Evolutionary conservation across 805 yeast genomes (phyloP).

Genomic region (Zygoascus ofunaensis): DNA sequence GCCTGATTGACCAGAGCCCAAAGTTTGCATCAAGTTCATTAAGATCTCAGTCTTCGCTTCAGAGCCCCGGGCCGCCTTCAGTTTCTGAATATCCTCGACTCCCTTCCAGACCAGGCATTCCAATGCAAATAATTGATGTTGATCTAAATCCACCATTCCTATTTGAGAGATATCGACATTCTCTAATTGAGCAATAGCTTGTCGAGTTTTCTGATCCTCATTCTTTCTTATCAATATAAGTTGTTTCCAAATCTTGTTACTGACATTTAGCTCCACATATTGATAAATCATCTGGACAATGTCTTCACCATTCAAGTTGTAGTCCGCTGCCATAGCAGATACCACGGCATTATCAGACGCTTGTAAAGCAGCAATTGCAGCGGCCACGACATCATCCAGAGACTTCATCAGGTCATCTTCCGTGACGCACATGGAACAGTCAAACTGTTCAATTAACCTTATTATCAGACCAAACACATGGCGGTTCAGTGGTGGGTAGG

Average conservation of each 20-base stretch:
- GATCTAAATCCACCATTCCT: constrained; percentile 29
- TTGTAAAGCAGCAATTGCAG: constrained; percentile 30
- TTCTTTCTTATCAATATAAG: constrained; percentile 26
- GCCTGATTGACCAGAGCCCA: constrained; percentile 24
- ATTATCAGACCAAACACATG: constrained; percentile 35
- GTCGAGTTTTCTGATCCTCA: constrained; percentile 19
- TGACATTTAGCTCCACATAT: constrained; percentile 62
- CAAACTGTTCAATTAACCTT: constrained; percentile 32
- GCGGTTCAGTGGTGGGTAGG: constrained; percentile 33
- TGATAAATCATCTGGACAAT: constrained; percentile 48
- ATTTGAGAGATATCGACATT: constrained; percentile 36
- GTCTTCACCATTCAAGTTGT: constrained; percentile 24
- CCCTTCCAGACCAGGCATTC: constrained; percentile 45
- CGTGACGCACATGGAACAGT: constrained; percentile 24
- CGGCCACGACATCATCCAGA: constrained; percentile 25
- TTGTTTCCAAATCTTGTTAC: constrained; percentile 55
- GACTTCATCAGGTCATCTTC: constrained; percentile 26
- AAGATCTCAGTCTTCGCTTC: constrained; percentile 30
- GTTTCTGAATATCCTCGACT: constrained; percentile 39
- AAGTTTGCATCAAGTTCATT: constrained; percentile 40
- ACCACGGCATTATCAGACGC: constrained; percentile 22
- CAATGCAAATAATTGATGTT: constrained; percentile 22
- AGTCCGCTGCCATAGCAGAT: constrained; percentile 20
- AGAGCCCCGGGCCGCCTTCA: constrained; percentile 27
- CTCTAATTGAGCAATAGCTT: constrained; percentile 21